Conservation (phyloP, 1,284 basidiomycete species). For the Trichosporon sp. region DNA sequence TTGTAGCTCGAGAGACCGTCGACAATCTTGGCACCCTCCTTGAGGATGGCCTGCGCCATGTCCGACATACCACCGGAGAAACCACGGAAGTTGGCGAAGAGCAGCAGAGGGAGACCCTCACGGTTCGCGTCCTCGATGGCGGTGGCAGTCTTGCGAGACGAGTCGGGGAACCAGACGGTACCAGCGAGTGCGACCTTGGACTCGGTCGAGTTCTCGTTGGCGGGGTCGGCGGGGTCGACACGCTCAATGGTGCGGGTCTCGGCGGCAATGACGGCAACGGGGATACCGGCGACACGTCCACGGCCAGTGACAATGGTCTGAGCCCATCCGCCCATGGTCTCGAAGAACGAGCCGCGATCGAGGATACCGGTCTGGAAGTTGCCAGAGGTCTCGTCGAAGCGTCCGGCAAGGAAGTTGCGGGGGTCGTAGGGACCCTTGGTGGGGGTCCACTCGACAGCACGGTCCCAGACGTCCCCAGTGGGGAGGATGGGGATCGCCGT, state of each 20-base stretch:
- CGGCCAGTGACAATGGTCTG: slow-evolving; percentile 95
- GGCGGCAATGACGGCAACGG: slow-evolving; percentile 96
- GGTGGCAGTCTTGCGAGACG: slow-evolving; percentile 99
- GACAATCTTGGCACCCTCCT: slow-evolving; percentile 96
- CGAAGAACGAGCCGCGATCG: slow-evolving; percentile 84
- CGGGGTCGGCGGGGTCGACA: slow-evolving; percentile 96
- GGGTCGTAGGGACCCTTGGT: slow-evolving; percentile 97
- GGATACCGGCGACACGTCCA: slow-evolving; percentile 93
- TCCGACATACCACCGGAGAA: slow-evolving; percentile 84
- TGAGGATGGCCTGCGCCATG: slow-evolving; percentile 84
- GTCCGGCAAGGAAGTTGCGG: slow-evolving; percentile 95
- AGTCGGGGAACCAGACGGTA: slow-evolving; percentile 99
- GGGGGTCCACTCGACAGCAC: slow-evolving; percentile 84
- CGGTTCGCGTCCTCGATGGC: slow-evolving; percentile 99
- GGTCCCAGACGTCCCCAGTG: slow-evolving; percentile 83
- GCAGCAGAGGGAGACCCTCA: slow-evolving; percentile 93
- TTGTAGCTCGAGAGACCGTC: slow-evolving; percentile 96
- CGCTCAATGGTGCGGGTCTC: slow-evolving; percentile 89
- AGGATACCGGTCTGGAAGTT: slow-evolving; percentile 89
- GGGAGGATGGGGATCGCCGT: slow-evolving; percentile 73
- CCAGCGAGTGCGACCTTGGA: slow-evolving; percentile 98
- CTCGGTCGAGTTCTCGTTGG: slow-evolving; percentile 95
- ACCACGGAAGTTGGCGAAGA: slow-evolving; percentile 99
- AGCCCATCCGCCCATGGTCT: slow-evolving; percentile 77
- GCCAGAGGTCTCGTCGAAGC: slow-evolving; percentile 72